Evolutionary conservation across 179 eudicot genomes (phyloP), one percentile per base, ranked within the genome.

Genomic region (Drosera spatulata): DNA sequence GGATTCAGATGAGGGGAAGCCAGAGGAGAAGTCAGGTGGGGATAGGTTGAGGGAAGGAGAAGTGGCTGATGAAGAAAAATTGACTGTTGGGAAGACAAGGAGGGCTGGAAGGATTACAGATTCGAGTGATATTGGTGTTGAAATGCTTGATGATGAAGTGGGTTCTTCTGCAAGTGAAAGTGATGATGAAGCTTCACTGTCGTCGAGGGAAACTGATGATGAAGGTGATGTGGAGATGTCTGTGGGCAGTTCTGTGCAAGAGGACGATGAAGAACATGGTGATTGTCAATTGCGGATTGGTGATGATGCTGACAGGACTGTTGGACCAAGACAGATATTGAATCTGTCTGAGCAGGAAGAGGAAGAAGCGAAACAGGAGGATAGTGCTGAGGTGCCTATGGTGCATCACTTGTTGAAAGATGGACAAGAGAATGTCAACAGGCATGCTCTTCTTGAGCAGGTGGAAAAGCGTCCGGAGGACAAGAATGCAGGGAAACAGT

Each of bases 51-150:
- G 42, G 65, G 79, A 67, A 11, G 62, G 73, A 45, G 62, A 66
- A 57, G 50, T 37, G 63, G 66, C 14, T 7, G 83, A 67, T 49
- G 73, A 75, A 69, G 77, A 69, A 8, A 69, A 61, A 53, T 72
- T 73, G 1, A 73, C 62, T 51, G 82, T 70, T 61, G 77, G 69
- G 59, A 71, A 74, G 77, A 74, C 83, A 7, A 67, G 58, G 61
- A 76, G 80, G 62, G 66, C 67, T n/a, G 85, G 76, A 49, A 59
- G 80, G 63, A 65, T 72, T 45, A 74, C 69, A 65, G 87, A 69
- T 65, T 79, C 79, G 2, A 75, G 50, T 75, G 65, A 67, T 37
- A 55, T 48, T 65, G 82, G 70, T 55, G 71, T 58, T 55, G 77
- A 68, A 67, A 62, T 71, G 58, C 58, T 44, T 66, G 72, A 37